Conservation (phyloP, 2,329 filamentous ascomycete species). For the Alternaria incomplexa region DNA sequence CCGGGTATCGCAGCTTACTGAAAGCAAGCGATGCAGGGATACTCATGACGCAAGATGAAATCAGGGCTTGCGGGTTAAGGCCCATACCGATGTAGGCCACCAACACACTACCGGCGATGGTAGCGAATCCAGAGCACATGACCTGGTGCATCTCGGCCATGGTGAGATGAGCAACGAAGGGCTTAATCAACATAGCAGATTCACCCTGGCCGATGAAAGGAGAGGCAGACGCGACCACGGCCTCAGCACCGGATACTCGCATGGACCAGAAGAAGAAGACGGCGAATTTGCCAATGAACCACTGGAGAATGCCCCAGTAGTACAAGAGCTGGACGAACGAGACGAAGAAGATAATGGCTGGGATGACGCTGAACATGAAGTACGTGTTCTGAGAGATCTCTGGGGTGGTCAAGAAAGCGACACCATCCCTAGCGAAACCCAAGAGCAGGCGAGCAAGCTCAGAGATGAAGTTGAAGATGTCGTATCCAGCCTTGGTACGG, state of each 20-base stretch:
- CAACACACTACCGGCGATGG: conserved; percentile 86
- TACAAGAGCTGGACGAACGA: conserved; percentile 87
- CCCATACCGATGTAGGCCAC: conserved; percentile 86
- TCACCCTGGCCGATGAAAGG: conserved; percentile 95
- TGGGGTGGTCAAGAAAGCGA: conserved; percentile 70
- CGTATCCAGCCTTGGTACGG: conserved; percentile 77
- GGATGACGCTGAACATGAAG: conserved; percentile 83
- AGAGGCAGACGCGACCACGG: conserved; percentile 90
- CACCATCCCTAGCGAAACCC: conserved; percentile 75
- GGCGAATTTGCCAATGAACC: conserved; percentile 88
- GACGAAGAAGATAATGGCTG: conserved; percentile 95
- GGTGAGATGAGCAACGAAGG: conserved; percentile 85
- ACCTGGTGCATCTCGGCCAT: conserved; percentile 88
- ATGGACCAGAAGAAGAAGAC: conserved; percentile 91
- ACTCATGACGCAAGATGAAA: conserved; percentile 94
- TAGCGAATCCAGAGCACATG: conserved; percentile 91
- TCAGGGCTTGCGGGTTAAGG: conserved; percentile 81
- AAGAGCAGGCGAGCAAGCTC: conserved; percentile 75
- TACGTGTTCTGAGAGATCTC: conserved; percentile 56
- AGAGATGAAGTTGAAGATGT: conserved; percentile 92
- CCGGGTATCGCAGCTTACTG: conserved; percentile 88
- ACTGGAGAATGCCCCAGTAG: conserved; percentile 81
- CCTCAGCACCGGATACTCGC: conserved; percentile 85
- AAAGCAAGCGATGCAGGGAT: conserved; percentile 90
- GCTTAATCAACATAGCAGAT: conserved; percentile 88